Evolutionary conservation across 1,284 basidiomycete genomes (phyloP), one percentile per base, ranked within the genome.

Genomic region (Apiotrichum akiyoshidainum): DNA sequence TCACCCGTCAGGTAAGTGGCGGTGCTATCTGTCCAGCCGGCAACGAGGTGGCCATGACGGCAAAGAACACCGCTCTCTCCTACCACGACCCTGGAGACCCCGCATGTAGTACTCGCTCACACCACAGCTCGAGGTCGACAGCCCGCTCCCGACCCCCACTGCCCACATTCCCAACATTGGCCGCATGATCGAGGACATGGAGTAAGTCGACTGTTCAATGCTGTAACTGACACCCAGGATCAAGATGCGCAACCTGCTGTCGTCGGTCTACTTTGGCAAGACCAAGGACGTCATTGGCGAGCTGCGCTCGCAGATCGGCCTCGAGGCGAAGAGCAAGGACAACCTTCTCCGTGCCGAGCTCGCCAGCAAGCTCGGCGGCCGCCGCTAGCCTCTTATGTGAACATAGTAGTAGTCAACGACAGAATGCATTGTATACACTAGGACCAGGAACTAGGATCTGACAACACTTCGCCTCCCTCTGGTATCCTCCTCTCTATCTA

Each of bases 201-300:
- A 99, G 80, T 78, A 60, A 59, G 75, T 71, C 19, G 5, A 26
- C 1, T 9, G 8, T 16, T 9, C 2, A 19, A 41, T 22, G n/a
- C 14, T 26, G 10, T 41, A 12, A 7, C 16, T 37, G 8, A 35
- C 26, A n/a, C 10, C 8, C 63, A 78, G 76, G 55, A 90, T 92
- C 74, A 97, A 97, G 81, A 94, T 98, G 88, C 86, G 96, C 49
- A 97, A 96, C 76, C 82, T 93, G 59, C 82, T 99, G 48, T 90
- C 95, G 72, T 92, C 96, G 80, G 95, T 99, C 17, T 98, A 98
- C 80, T 98, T 98, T 80, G 93, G 92, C 57, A 99, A 99, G 81
- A 98, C 94, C 46, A 87, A 90, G 65, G 95, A 99, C 73, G 87
- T 99, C 46, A 87, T 97, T 14, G 89, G 89, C 68, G 90, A 95